Percentiles rank a stretch among this genome's conserved stretches.
phyloP scores from a whole-genome alignment of 1,284 basidiomycete genomes.

The Moesziomyces parantarcticus region DNA sequence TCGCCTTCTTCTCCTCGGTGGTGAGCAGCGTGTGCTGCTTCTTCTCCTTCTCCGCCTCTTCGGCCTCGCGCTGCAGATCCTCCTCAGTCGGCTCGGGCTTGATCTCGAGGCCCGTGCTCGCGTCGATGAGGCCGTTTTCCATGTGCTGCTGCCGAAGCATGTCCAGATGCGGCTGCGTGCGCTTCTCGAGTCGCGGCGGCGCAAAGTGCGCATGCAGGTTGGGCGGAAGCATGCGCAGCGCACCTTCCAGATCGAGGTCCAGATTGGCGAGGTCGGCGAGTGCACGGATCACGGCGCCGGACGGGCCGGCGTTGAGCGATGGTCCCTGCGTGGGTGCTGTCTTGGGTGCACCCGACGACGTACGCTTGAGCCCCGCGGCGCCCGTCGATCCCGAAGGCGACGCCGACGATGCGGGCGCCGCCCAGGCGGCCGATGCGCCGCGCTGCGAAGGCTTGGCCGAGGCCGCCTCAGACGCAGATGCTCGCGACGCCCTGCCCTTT shows the following conservation, averaged over 20 bases:
- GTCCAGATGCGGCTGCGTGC: slow-evolving; percentile 52
- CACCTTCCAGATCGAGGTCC: slow-evolving; percentile 36
- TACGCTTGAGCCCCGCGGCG: slow-evolving; percentile 15
- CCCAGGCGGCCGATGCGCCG: slow-evolving; percentile 1
- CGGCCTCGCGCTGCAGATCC: slow-evolving; percentile 25
- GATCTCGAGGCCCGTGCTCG: slow-evolving; percentile 28
- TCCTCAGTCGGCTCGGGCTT: slow-evolving; percentile 35
- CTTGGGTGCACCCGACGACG: slow-evolving; percentile 27
- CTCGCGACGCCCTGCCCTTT: slow-evolving; percentile 5
- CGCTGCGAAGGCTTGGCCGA: slow-evolving; percentile 3
- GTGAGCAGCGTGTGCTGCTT: slow-evolving; percentile 75
- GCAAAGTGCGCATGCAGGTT: slow-evolving; percentile 22
- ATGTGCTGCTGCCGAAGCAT: slow-evolving; percentile 43
- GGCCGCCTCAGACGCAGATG: not conserved
- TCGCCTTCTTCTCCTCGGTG: slow-evolving; percentile 87
- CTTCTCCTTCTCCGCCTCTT: slow-evolving; percentile 42
- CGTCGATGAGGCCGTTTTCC: slow-evolving; percentile 36
- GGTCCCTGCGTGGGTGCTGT: slow-evolving; percentile 17
- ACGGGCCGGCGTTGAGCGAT: slow-evolving; percentile 26
- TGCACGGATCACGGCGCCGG: slow-evolving; percentile 22
- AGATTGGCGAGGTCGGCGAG: slow-evolving; percentile 33
- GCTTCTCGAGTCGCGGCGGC: slow-evolving; percentile 35
- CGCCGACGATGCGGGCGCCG: slow-evolving; percentile 1
- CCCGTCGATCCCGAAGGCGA: slow-evolving; percentile 14
- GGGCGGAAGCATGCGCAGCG: slow-evolving; percentile 11